Base-by-base conservation (phyloP, 2,329 filamentous ascomycete species). In the Talaromyces sp. region DNA sequence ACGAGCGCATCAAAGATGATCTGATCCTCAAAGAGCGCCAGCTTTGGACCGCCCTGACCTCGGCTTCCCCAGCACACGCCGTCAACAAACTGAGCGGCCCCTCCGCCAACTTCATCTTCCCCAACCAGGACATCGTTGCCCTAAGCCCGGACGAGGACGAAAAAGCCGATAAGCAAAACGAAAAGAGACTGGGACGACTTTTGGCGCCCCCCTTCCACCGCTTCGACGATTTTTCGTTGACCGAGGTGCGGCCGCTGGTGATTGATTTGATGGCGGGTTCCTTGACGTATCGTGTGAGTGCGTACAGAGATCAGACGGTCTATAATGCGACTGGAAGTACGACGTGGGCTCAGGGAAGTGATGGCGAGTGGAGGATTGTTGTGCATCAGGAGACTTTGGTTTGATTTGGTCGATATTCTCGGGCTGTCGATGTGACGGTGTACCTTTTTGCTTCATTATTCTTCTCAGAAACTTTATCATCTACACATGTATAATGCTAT, bases 11-110 rank as follows among this genome's bases (percentile, higher is more conserved):
- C 64, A 70, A 71, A 47, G 65, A 74, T 15, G 73, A 75, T 55
- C 66, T 76, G 55, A 64, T 72, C 56, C 63, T 66, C 61, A 72
- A 73, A 59, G 73, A 75, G 61, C 72, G 69, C n/a, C 68, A 69
- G 0, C 69, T 76, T 8, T 76, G 73, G 73, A 74, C 72, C 6
- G 71, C 73, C 1, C 64, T 76, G 17, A 76, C 73, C 9, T 75
- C 72, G 0, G 73, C 73, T 15, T 70, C 74, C 53, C 73, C 73
- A 0, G 72, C 65, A 6, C 69, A 72, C 2, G 72, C 72, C 8
- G 66, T 76, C 33, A 67, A 71, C 54, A 72, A 71, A 57, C 66
- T 76, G 19, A 71, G 67, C 62, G 69, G 70, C 58, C 62, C 66
- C 0, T 68, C 73, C 49, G 73, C 69, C 58, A 71, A 71, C 63